Evolutionary conservation across 2,329 filamentous ascomycete species (phyloP), one percentile per base, ranked within the genome.

Genomic region (Colletotrichum viniferum): DNA sequence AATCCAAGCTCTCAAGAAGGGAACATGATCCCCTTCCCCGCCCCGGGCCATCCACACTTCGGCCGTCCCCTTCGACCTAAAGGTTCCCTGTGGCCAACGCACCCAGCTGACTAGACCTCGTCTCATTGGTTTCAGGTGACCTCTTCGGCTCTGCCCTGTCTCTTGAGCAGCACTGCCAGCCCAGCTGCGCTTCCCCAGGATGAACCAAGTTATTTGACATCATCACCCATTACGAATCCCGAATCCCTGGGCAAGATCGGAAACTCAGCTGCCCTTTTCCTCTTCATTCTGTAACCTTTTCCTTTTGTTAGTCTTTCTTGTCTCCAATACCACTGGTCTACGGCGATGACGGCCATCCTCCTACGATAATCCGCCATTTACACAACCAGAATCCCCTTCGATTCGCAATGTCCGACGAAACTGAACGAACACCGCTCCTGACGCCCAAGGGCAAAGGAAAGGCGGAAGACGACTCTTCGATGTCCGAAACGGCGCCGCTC

Each of bases 401-500:
- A 74, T 32, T 10, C 52, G 62, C 64, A 74, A 90, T 90, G 88
- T 80, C 88, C 30, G 73, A 75, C 24, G 82, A 85, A 69, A 80
- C 85, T 69, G 88, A 89, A 80, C 83, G 82, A 76, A 84, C 87
- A 26, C 87, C 87, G 48, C 82, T 90, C 74, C 83, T 89, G 60
- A 81, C 85, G 16, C 79, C 82, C 36, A 81, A 83, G 43, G 79
- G 76, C 60, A 82, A 80, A 38, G 78, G 79, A 60, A 82, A 80
- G 64, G 62, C 62, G 32, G 74, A 79, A 61, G 76, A 79, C 62
- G 69, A 79, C 73, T 69, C 79, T 77, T 24, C 77, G 36, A 67
- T 81, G 78, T 75, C 69, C 55, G 90, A 92, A 78, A 85, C 87
- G n/a, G 88, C 89, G n/a, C 89, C 90, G 21, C 85, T 92, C 16